Base-by-base conservation (phyloP, 352 stramenopile genomes). In the Phytopythium montanum region DNA sequence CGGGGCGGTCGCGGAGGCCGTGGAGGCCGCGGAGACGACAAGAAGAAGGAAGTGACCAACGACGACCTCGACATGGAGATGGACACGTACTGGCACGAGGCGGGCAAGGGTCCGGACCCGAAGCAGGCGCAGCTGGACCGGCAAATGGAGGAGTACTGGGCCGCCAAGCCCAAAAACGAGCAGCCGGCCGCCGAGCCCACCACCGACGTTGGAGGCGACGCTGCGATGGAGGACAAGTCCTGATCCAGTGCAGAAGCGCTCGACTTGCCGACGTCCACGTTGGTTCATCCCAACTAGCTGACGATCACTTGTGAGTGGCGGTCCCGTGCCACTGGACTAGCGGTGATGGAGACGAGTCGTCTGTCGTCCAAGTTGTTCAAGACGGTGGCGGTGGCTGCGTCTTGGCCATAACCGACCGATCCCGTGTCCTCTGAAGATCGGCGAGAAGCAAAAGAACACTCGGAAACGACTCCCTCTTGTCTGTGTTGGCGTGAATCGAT, bases 101-200 rank as follows among this genome's bases (percentile, higher is more conserved):
- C 79, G 23, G 88, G 88, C 28, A 97, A 97, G 65, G 88, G 88
- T 26, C 88, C 87, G 10, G 87, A 97, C 58, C 88, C 88, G 8
- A 86, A 96, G 64, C 74, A 82, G 18, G 76, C 64, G 28, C 71
- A 85, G 39, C 66, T 97, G 45, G 87, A 97, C 60, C 83, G 85
- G 36, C 82, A 95, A 57, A 91, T 97, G 79, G 88, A 97, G 36
- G 69, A 88, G 41, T 97, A 97, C 73, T 97, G 88, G 88, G 87
- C 85, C 21, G 75, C 72, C 46, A 95, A 96, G 69, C 85, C 83
- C 25, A 70, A 83, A 45, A 57, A 66, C 45, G 72, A 73, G 18
- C 68, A 70, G 39, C 31, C 51, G 10, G 34, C 33, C 7, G 53
- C 56, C 52, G 71, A 65, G 50, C 56, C 60, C 23, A 56, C 66